Evolutionary conservation across 2,329 filamentous ascomycete genomes (phyloP), one percentile per base, ranked within the genome.

Genomic region (Colletotrichum sojae): DNA sequence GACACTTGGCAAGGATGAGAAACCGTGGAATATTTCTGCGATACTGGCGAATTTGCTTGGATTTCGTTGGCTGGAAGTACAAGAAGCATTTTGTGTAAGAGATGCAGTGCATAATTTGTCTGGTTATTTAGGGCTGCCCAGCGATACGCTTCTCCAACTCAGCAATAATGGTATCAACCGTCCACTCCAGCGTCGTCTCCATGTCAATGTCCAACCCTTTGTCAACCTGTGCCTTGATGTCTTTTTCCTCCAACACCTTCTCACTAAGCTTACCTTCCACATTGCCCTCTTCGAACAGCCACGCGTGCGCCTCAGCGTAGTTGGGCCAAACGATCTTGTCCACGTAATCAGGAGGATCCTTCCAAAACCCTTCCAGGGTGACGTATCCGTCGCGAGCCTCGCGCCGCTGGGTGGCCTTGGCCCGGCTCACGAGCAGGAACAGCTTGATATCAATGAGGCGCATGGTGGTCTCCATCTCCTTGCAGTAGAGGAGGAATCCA

Each of bases 261-360:
- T 81, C 76, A 48, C 87, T 83, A 10, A 90, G 76, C 54, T 80
- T 75, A 0, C 88, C 88, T 73, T 92, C 88, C 0, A 94, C 92
- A 76, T 95, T 83, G 0, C 89, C 91, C 8, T 83, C 81, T 72
- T 90, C 80, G 76, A 98, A 96, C 78, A 99, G 83, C 86, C 93
- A 97, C 22, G 84, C 83, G 81, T 98, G 95, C 74, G 94, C 89
- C 61, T 88, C 85, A 4, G 92, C 93, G 79, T 98, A 98, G 75
- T 97, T 95, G 4, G 95, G 95, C 96, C 96, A 99, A 5, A 99
- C 96, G 63, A 99, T 88, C 77, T 92, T 89, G 78, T 98, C 95
- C 45, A 98, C 94, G 78, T 98, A 99, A 0, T 94, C 95, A 0
- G 94, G 94, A 0, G 96, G 96, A 79, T 99, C 96, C 65, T 91